phyloP scores from a whole-genome alignment of 805 yeast genomes.

The Metschnikowia matae region DNA sequence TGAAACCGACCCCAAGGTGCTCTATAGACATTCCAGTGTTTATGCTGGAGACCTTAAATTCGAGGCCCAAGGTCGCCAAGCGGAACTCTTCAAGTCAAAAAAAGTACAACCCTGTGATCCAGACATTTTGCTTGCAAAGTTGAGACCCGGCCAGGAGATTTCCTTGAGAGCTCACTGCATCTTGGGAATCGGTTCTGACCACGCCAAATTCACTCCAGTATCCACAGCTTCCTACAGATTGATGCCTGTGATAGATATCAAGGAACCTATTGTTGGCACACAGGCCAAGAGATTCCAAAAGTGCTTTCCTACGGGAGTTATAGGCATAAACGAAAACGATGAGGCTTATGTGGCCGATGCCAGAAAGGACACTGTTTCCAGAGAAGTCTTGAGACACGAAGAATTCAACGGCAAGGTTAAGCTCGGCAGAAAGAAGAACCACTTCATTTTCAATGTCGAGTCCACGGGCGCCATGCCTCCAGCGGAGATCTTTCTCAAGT shows the following conservation, averaged over 20 bases:
- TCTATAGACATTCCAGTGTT: constrained; percentile 79
- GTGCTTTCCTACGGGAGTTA: constrained; percentile 92
- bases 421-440: constrained; percentile 87
- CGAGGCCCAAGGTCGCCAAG: constrained; percentile 88
- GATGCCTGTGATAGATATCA: constrained; percentile 80
- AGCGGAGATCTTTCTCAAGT: constrained; percentile 90
- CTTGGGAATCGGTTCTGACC: constrained; percentile 89
- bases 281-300: constrained; percentile 75
- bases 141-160: constrained; percentile 97
- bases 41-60: constrained; percentile 87
- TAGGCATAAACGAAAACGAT: constrained; percentile 62
- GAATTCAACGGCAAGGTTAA: constrained; percentile 87
- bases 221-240: constrained; percentile 94
- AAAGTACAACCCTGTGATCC: constrained; percentile 83
- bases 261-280: constrained; percentile 68
- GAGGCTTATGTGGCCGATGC: constrained; percentile 84
- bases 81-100: constrained; percentile 57
- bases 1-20: constrained; percentile 74
- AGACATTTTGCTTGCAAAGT: constrained; percentile 82
- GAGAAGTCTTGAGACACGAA: constrained; percentile 92
- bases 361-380: constrained; percentile 91
- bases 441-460: constrained; percentile 91
- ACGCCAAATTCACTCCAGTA: constrained; percentile 96
- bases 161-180: constrained; percentile 85
- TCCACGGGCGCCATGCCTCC: constrained; percentile 97